Conservation (phyloP, 768 basidiomycete species). For the Fomitopsis serialis region DNA sequence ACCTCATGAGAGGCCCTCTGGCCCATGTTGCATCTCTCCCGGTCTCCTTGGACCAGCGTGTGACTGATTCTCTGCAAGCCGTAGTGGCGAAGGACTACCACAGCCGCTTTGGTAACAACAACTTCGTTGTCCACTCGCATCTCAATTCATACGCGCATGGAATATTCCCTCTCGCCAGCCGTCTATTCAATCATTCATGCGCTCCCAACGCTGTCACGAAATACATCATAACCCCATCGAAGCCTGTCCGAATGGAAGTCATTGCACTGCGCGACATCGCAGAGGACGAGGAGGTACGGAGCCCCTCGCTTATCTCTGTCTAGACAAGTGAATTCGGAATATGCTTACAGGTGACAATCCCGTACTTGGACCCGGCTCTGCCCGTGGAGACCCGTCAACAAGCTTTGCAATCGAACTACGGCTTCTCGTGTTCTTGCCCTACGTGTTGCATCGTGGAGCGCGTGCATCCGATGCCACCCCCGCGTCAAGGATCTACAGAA, state of each 20-base stretch:
- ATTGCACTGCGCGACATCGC: slow-evolving; percentile 54
- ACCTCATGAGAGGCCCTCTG: slow-evolving; percentile 18
- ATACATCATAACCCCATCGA: slow-evolving; percentile 38
- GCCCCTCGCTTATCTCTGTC: background rate
- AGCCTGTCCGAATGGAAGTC: slow-evolving; percentile 53
- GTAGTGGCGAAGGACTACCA: slow-evolving; percentile 33
- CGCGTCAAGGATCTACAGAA: slow-evolving; percentile 22
- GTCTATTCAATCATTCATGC: slow-evolving; percentile 83
- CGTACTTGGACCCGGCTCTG: slow-evolving; percentile 77
- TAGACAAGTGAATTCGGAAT: background rate
- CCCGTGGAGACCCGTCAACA: slow-evolving; percentile 49
- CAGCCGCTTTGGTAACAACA: slow-evolving; percentile 73
- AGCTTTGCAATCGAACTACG: slow-evolving; percentile 57
- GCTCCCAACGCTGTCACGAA: slow-evolving; percentile 65
- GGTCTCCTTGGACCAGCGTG: background rate
- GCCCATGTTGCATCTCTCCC: background rate
- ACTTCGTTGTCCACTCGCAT: slow-evolving; percentile 74
- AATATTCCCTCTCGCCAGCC: slow-evolving; percentile 70
- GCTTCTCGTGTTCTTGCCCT: slow-evolving; percentile 58
- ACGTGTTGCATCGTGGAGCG: slow-evolving; percentile 45
- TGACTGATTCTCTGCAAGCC: slow-evolving; percentile 6
- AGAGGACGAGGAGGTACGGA: slow-evolving; percentile 58
- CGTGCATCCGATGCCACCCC: slow-evolving; percentile 32
- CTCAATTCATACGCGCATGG: slow-evolving; percentile 67
- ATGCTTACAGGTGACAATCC: slow-evolving; percentile 53